phyloP scores from a whole-genome alignment of 2,329 filamentous ascomycete species.

The Fusarium humuli region DNA sequence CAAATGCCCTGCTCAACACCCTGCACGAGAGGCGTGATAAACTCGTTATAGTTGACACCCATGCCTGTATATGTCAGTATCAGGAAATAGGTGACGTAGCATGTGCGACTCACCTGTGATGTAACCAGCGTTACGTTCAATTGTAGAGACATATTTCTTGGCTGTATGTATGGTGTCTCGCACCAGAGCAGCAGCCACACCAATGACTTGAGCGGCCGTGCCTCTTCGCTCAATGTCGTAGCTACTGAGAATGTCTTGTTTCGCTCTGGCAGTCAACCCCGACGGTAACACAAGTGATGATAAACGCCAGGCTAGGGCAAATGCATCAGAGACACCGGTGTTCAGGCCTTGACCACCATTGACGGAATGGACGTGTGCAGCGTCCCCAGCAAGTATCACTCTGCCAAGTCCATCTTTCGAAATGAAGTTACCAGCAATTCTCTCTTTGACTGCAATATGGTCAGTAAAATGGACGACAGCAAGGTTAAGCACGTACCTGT shows the following conservation, averaged over 20 bases:
- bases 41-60: constrained; percentile 29
- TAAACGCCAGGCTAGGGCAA: constrained; percentile 66
- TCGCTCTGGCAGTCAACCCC: constrained; percentile 5
- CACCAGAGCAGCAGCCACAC: constrained; percentile 60
- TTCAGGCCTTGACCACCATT: constrained; percentile 70
- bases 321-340: constrained; percentile 67
- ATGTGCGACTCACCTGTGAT: constrained; percentile 55
- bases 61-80: constrained; percentile 18
- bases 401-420: constrained; percentile 56
- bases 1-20: constrained; percentile 14
- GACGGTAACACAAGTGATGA: constrained; percentile 45
- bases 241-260: constrained; percentile 51
- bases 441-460: constrained; percentile 52
- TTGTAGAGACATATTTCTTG: constrained; percentile 59
- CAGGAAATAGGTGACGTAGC: background rate
- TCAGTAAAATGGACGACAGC: background rate
- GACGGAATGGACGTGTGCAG: constrained; percentile 67
- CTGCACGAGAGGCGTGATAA: constrained; percentile 18
- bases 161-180: constrained; percentile 58
- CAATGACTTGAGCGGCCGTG: constrained; percentile 59
- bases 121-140: constrained; percentile 61
- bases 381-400: constrained; percentile 66
- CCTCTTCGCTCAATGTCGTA: constrained; percentile 59
- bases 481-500: constrained; percentile 54
- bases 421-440: constrained; percentile 55